These are phyloP conservation scores for Amauroascus verrucosus DNA, from an alignment of 2,329 filamentous ascomycete species.

Conservation along the genomic window DNA sequence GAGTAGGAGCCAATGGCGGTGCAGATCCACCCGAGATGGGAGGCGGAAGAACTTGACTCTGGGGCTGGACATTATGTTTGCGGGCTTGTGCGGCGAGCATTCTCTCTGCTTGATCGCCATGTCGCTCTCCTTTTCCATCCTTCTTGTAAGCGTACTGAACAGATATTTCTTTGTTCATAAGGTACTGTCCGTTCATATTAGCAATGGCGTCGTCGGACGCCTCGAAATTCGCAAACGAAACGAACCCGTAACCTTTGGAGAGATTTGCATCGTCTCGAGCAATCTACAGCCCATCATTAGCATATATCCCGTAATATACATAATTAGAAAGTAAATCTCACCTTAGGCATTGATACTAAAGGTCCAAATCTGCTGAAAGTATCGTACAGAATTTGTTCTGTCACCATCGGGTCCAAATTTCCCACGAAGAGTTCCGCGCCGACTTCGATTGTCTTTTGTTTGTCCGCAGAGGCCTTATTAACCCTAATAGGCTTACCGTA, in stretches of 20 bases:
- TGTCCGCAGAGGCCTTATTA: slow-evolving; percentile 89
- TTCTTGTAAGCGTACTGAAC: slow-evolving; percentile 99
- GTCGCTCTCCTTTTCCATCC: slow-evolving; percentile 91
- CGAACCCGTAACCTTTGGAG: slow-evolving; percentile 92
- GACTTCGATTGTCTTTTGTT: slow-evolving; percentile 85
- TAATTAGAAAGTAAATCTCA: slow-evolving; percentile 29
- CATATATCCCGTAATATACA: background rate
- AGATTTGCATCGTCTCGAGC: slow-evolving; percentile 80
- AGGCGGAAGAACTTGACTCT: slow-evolving; percentile 64
- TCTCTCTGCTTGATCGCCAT: slow-evolving; percentile 88
- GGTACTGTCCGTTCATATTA: slow-evolving; percentile 91
- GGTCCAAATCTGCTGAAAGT: slow-evolving; percentile 88
- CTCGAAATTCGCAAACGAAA: slow-evolving; percentile 87
- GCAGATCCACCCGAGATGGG: slow-evolving; percentile 42
- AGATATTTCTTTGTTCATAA: slow-evolving; percentile 92
- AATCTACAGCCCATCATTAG: slow-evolving; percentile 33
- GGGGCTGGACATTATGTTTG: slow-evolving; percentile 82
- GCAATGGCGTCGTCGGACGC: slow-evolving; percentile 81
- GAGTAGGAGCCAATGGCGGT: slow-evolving; percentile 32
- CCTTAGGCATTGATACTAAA: slow-evolving; percentile 75
- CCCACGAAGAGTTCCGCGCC: slow-evolving; percentile 95
- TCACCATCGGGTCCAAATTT: slow-evolving; percentile 86
- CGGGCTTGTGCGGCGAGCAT: slow-evolving; percentile 85
- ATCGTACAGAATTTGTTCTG: slow-evolving; percentile 92
- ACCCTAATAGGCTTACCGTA: slow-evolving; percentile 93